Base-by-base conservation (phyloP, 2,329 filamentous ascomycete genomes). In the Akanthomyces dipterigenus region DNA sequence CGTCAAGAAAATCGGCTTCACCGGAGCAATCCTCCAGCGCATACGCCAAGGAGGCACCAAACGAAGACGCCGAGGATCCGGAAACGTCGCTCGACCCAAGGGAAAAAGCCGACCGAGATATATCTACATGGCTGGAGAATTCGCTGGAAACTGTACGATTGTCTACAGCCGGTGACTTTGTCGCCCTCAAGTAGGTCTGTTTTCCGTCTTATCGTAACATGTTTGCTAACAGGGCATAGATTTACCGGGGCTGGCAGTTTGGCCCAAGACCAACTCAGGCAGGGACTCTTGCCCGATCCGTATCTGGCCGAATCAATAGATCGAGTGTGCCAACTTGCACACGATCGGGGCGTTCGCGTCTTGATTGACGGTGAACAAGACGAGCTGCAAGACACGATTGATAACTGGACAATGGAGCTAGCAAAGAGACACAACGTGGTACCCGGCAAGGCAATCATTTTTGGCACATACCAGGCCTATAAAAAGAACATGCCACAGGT, bases 391-490 rank as follows among this genome's bases (percentile, higher is more conserved):
- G 24, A 50, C 18, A 34, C 31, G 14, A 61, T 61, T 20, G 51
- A 56, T 38, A 22, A 49, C 12, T 61, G 50, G 59, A 61, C 50
- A n/a, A 45, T 61, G 24, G 9, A 61, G 16, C 28, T 56, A 11
- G 51, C 60, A 2, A 28, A 34, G 40, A 43, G 38, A 18, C 36
- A 55, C 59, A 55, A 61, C 76, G 82, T 78, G 63, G 76, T 74
- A 0, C 88, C 70, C 5, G 82, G 82, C 26, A 79, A 81, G 57
- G 87, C 89, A 3, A 82, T 93, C 56, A 81, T 96, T 60, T 96
- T 93, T 75, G 87, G 87, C 64, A 91, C 89, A 0, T 92, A 92
- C 72, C 89, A 92, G 72, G 87, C 87, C 1, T 92, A 92, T 72
- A 81, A 90, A 51, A 90, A 90, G 72, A 78, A 78, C 14, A 81